Conservation (phyloP, 2,329 filamentous ascomycete genomes). For the Diplocarpon rosae region DNA sequence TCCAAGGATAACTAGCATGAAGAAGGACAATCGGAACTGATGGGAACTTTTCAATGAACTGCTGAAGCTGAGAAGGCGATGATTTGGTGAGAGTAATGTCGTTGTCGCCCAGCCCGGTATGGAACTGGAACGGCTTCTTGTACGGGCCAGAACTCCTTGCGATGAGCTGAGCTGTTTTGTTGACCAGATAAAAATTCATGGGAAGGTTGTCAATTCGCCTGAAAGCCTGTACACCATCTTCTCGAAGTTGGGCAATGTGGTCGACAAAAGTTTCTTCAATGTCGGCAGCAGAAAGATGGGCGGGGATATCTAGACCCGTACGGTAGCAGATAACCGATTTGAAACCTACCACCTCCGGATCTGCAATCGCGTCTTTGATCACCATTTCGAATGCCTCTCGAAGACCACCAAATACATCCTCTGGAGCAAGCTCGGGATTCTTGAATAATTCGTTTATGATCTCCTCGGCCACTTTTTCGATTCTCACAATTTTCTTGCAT, state of each 20-base stretch:
- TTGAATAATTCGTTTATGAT: constrained; percentile 40
- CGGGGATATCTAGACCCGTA: constrained; percentile 54
- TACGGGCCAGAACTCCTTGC: constrained; percentile 34
- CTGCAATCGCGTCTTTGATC: constrained; percentile 47
- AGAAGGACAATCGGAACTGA: constrained; percentile 65
- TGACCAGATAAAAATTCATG: constrained; percentile 61
- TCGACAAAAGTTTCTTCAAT: constrained; percentile 21
- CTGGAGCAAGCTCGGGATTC: constrained; percentile 25
- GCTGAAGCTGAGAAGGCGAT: constrained; percentile 66
- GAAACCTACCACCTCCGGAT: constrained; percentile 65
- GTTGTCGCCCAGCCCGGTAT: constrained; percentile 72
- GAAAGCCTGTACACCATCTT: constrained; percentile 26
- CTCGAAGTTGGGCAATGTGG: constrained; percentile 15
- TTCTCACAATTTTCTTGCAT: constrained; percentile 65
- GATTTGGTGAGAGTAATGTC: constrained; percentile 60
- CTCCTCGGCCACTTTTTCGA: constrained; percentile 60
- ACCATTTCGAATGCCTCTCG: constrained; percentile 32
- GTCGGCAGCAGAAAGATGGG: constrained; percentile 28
- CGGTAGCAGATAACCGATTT: constrained; percentile 78
- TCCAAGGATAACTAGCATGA: constrained; percentile 74
- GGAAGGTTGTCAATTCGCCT: constrained; percentile 49
- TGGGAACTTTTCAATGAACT: constrained; percentile 58
- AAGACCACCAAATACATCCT: constrained; percentile 29
- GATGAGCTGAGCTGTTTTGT: constrained; percentile 50
- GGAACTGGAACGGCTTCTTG: constrained; percentile 67